Evolutionary conservation across 805 yeast genomes (phyloP).

Genomic region (Wickerhamomyces silvicola): DNA sequence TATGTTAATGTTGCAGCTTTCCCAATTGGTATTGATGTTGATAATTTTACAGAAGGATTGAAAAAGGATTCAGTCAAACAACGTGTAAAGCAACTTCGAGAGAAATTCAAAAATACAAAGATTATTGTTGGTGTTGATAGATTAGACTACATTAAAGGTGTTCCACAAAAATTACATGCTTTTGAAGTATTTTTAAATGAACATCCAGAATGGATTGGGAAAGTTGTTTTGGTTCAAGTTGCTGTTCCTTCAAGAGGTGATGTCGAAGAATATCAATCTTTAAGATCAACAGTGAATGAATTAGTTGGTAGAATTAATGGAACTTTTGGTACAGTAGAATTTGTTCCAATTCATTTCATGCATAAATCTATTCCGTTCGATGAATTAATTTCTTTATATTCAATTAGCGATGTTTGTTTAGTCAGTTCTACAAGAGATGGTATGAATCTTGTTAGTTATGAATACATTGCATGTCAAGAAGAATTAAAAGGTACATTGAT

Average conservation of each 20-base stretch:
- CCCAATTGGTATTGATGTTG: slow-evolving; percentile 98
- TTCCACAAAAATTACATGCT: slow-evolving; percentile 95
- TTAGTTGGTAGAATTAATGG: slow-evolving; percentile 96
- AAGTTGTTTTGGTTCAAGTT: slow-evolving; percentile 89
- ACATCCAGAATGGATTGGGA: slow-evolving; percentile 98
- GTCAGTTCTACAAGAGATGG: slow-evolving; percentile 97
- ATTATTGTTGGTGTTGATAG: slow-evolving; percentile 96
- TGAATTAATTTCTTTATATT: slow-evolving; percentile 83
- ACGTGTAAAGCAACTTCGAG: slow-evolving; percentile 57
- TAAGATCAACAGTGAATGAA: slow-evolving; percentile 92
- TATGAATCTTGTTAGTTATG: slow-evolving; percentile 95
- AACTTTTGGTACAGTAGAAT: slow-evolving; percentile 91
- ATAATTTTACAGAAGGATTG: slow-evolving; percentile 78
- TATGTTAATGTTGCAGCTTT: slow-evolving; percentile 88
- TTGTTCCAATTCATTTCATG: slow-evolving; percentile 95
- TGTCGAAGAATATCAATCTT: slow-evolving; percentile 93
- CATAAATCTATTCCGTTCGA: slow-evolving; percentile 88
- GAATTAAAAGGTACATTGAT: slow-evolving; percentile 81
- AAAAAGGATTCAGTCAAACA: slow-evolving; percentile 52
- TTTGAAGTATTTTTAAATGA: slow-evolving; percentile 86
- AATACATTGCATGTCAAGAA: slow-evolving; percentile 92
- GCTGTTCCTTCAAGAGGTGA: slow-evolving; percentile 98
- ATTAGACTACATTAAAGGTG: slow-evolving; percentile 94
- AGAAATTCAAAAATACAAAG: slow-evolving; percentile 69
- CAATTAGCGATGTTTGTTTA: slow-evolving; percentile 81